Percentiles rank a stretch among this genome's conserved stretches.
phyloP scores from a whole-genome alignment of 179 eudicot genomes.

The Sideroxylon spinosum region DNA sequence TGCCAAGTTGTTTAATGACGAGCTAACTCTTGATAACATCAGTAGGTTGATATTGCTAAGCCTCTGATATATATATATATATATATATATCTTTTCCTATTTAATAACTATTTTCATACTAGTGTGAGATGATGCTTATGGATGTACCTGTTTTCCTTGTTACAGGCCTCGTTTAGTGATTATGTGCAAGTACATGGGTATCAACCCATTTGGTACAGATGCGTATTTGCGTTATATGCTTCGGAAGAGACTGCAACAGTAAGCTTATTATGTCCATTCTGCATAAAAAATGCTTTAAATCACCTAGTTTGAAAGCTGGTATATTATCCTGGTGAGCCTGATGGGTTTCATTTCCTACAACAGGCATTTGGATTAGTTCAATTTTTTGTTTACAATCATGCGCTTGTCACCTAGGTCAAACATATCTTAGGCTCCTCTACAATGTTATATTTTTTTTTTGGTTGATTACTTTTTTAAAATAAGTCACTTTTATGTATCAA shows the following conservation, averaged over 20 bases:
- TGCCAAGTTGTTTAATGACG: constrained; percentile 93
- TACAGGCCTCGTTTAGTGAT: constrained; percentile 80
- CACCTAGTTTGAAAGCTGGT: background rate
- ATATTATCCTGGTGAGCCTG: background rate
- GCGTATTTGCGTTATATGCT: constrained; percentile 87
- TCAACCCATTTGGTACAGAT: constrained; percentile 81
- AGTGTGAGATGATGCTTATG: background rate
- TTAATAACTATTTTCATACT: background rate
- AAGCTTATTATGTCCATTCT: constrained; percentile 23
- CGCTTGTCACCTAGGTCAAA: too few species aligned
- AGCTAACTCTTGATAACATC: constrained; percentile 82
- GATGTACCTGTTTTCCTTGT: constrained; percentile 7
- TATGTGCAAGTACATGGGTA: constrained; percentile 98
- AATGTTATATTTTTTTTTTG: too few species aligned
- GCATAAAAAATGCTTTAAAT: background rate
- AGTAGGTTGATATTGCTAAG: constrained; percentile 48
- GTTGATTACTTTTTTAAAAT: too few species aligned
- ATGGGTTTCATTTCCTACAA: too few species aligned
- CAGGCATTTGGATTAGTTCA: too few species aligned
- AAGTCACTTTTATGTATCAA: too few species aligned
- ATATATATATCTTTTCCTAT: background rate
- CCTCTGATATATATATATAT: background rate
- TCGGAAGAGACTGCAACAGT: constrained; percentile 73
- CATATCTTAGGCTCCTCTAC: too few species aligned
- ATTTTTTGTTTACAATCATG: too few species aligned